A percentile compares a stretch with the other conserved stretches of the same genome.
These are phyloP conservation scores for Cordyceps pruinosa DNA, from an alignment of 2,329 filamentous ascomycete genomes.

Conservation along the genomic window DNA sequence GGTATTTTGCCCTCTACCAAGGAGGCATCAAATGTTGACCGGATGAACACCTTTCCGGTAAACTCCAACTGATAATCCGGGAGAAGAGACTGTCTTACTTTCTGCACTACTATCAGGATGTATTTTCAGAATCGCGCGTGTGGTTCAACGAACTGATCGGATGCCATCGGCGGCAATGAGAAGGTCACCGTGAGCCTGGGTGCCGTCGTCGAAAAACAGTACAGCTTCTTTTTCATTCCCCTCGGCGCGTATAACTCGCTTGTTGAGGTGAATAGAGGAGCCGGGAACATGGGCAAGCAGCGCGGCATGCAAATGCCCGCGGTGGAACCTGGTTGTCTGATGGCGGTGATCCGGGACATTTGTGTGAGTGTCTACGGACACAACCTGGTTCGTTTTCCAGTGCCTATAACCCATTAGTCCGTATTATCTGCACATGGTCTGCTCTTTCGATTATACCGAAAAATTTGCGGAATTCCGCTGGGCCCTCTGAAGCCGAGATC, in stretches of 20 bases:
- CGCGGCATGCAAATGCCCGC: slow-evolving; percentile 41
- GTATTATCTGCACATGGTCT: slow-evolving; percentile 23
- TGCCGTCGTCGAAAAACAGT: slow-evolving; percentile 37
- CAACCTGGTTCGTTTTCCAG: slow-evolving; percentile 38
- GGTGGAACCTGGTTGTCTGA: slow-evolving; percentile 37
- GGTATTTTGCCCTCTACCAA: slow-evolving; percentile 14
- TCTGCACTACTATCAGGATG: neutral
- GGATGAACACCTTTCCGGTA: slow-evolving; percentile 13
- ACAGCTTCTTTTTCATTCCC: slow-evolving; percentile 21
- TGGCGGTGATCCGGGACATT: slow-evolving; percentile 32
- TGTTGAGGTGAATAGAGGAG: slow-evolving; percentile 36
- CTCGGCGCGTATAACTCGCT: slow-evolving; percentile 28
- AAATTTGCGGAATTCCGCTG: slow-evolving; percentile 5
- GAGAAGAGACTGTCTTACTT: slow-evolving; percentile 9
- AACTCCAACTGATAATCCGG: slow-evolving; percentile 12
- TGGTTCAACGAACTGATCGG: slow-evolving; percentile 34
- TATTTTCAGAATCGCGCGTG: neutral
- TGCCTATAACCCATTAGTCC: slow-evolving; percentile 28
- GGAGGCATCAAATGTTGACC: slow-evolving; percentile 14
- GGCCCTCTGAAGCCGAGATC: slow-evolving; percentile 3
- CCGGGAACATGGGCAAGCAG: slow-evolving; percentile 37
- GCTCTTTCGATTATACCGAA: slow-evolving; percentile 24
- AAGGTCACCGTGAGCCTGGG: slow-evolving; percentile 34
- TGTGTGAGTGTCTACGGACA: slow-evolving; percentile 35
- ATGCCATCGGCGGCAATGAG: slow-evolving; percentile 47